A percentile compares a stretch with the other conserved stretches of the same genome.
These are phyloP conservation scores for Lasiodiplodia gonubiensis DNA, from an alignment of 2,329 filamentous ascomycete species.

Conservation along the genomic window DNA sequence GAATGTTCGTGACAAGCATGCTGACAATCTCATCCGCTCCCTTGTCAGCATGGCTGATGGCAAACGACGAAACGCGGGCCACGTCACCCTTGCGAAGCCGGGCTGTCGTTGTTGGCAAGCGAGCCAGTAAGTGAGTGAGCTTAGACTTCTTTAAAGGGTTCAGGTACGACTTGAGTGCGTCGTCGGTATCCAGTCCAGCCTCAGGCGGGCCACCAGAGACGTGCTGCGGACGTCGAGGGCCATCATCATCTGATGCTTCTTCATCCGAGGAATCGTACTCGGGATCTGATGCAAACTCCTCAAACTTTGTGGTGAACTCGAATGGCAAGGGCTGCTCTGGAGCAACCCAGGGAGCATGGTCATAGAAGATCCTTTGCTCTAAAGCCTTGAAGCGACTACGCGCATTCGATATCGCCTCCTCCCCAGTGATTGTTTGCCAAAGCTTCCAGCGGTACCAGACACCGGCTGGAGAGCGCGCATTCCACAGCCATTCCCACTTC, in stretches of 20 bases:
- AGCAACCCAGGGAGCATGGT: slow-evolving; percentile 75
- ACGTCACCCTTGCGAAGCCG: slow-evolving; percentile 84
- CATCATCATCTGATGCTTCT: slow-evolving; percentile 68
- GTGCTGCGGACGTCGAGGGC: slow-evolving; percentile 52
- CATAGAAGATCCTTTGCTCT: slow-evolving; percentile 64
- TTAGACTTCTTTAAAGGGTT: slow-evolving; percentile 85
- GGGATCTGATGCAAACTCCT: slow-evolving; percentile 80
- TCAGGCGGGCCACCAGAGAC: slow-evolving; percentile 49
- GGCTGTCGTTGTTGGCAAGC: slow-evolving; percentile 76
- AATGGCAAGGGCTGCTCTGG: slow-evolving; percentile 77
- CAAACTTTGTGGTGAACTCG: slow-evolving; percentile 77
- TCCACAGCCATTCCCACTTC: slow-evolving; percentile 94
- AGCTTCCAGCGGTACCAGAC: slow-evolving; percentile 93
- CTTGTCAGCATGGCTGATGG: slow-evolving; percentile 81
- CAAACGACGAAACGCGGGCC: slow-evolving; percentile 84
- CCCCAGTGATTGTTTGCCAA: slow-evolving; percentile 82
- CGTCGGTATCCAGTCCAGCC: slow-evolving; percentile 32
- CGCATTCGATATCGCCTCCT: slow-evolving; percentile 32
- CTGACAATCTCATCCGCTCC: slow-evolving; percentile 93
- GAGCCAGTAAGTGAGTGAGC: slow-evolving; percentile 80
- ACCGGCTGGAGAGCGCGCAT: slow-evolving; percentile 76
- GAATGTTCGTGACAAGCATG: slow-evolving; percentile 81
- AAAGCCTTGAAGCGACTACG: slow-evolving; percentile 43
- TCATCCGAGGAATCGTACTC: slow-evolving; percentile 89
- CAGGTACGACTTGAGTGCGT: slow-evolving; percentile 68